Conservation (phyloP, 352 stramenopile species). For the Globisporangium iwayamae region DNA sequence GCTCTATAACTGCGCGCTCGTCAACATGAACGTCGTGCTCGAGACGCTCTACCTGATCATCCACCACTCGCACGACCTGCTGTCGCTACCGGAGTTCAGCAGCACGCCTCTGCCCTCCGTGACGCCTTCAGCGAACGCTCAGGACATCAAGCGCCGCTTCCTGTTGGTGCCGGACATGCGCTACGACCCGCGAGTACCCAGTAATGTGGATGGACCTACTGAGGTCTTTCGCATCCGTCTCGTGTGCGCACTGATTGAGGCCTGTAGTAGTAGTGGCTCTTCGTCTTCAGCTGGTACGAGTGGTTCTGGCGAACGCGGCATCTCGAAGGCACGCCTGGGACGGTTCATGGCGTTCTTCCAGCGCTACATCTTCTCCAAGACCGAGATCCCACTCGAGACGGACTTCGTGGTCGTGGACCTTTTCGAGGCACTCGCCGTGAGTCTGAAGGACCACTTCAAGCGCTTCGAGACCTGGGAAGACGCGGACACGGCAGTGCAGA, state of each 20-base stretch:
- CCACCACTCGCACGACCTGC: constrained; percentile 94
- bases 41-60: constrained; percentile 94
- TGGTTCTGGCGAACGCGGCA: constrained; percentile 62
- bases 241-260: constrained; percentile 92
- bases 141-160: constrained; percentile 64
- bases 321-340: constrained; percentile 82
- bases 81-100: constrained; percentile 57
- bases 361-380: constrained; percentile 96
- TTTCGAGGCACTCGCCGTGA: constrained; percentile 56
- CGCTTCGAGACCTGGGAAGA: constrained; percentile 78
- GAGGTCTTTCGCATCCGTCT: constrained; percentile 94
- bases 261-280: constrained; percentile 30
- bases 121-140: constrained; percentile 23
- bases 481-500: constrained; percentile 50
- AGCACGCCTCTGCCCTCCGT: constrained; percentile 17
- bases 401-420: constrained; percentile 89
- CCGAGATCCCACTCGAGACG: constrained; percentile 92
- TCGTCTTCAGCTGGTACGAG: background rate
- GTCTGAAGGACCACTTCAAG: constrained; percentile 65
- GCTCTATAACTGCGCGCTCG: constrained; percentile 89
- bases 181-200: constrained; percentile 87
- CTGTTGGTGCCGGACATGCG: constrained; percentile 73
- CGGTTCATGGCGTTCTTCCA: constrained; percentile 94
- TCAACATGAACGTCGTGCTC: constrained; percentile 91
- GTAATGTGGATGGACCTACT: constrained; percentile 84